phyloP scores from a whole-genome alignment of 257 asterid species.

The Nicotiana tabacum region DNA sequence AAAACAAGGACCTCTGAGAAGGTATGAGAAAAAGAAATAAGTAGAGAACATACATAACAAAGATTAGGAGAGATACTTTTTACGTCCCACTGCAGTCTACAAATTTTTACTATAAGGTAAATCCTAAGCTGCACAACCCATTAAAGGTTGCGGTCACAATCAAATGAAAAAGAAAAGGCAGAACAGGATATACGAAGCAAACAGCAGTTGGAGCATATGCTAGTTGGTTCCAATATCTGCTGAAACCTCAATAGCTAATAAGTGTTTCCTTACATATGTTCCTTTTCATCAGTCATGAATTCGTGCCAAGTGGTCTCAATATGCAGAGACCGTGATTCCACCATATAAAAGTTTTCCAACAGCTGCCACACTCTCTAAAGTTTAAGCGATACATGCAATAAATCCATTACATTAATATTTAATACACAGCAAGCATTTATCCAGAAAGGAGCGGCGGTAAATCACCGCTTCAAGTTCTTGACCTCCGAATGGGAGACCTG shows the following conservation, averaged over 20 bases:
- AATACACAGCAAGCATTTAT: not conserved
- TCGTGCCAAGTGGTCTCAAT: not conserved
- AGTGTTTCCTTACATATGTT: not conserved
- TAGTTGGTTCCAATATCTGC: not conserved
- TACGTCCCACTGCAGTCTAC: not conserved
- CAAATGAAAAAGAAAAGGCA: not conserved
- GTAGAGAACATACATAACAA: no score
- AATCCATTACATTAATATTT: not conserved
- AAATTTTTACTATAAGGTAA: not conserved
- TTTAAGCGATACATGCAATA: not conserved
- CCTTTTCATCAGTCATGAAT: not conserved
- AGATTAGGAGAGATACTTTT: no score
- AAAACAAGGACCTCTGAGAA: no score
- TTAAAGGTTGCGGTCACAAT: not conserved
- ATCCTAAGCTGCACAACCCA: not conserved
- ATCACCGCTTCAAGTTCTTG: slow-evolving; percentile 27
- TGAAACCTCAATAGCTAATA: not conserved
- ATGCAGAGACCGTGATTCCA: not conserved
- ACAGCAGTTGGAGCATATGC: not conserved
- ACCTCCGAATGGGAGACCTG: slow-evolving; percentile 55
- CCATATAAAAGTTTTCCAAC: not conserved
- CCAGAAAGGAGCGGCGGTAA: not conserved
- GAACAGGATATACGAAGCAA: not conserved
- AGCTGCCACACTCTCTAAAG: not conserved
- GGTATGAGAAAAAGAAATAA: no score